Percentiles rank a stretch among this genome's conserved stretches.
phyloP scores from a whole-genome alignment of 495 filamentous ascomycete genomes.

The Neurospora intermedia region DNA sequence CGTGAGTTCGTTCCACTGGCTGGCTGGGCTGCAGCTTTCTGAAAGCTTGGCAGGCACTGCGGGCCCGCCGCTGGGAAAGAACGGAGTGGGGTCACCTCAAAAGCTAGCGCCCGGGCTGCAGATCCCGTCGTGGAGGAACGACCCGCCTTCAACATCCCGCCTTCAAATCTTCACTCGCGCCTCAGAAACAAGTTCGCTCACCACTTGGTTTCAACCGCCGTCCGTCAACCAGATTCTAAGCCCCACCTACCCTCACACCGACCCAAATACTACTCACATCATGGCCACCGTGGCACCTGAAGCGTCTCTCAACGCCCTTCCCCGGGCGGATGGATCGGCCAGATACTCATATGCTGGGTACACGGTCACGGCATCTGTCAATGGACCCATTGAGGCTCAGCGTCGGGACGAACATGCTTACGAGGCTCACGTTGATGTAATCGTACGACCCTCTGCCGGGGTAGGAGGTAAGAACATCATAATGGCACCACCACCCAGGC shows the following conservation, averaged over 20 bases:
- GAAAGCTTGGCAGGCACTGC: background rate
- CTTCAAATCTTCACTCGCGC: slow-evolving; percentile 3
- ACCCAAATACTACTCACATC: slow-evolving; percentile 3
- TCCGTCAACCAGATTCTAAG: background rate
- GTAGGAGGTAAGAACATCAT: slow-evolving; percentile 58
- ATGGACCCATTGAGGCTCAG: slow-evolving; percentile 84
- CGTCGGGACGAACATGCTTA: slow-evolving; percentile 80
- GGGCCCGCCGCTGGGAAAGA: background rate
- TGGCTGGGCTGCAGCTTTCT: background rate
- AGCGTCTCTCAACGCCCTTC: slow-evolving; percentile 46
- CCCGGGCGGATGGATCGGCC: slow-evolving; percentile 78
- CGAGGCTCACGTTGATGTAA: slow-evolving; percentile 82
- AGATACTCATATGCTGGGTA: slow-evolving; percentile 69
- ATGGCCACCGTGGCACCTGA: slow-evolving; percentile 39
- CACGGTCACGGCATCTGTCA: slow-evolving; percentile 73
- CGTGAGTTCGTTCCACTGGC: background rate
- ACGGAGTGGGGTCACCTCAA: background rate
- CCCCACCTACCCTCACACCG: background rate
- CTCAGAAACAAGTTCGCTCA: background rate
- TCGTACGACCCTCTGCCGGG: slow-evolving; percentile 73
- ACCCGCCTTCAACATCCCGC: background rate
- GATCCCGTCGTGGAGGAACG: background rate
- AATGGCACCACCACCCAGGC: slow-evolving; percentile 17
- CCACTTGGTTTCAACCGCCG: background rate
- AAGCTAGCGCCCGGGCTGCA: background rate